Evolutionary conservation across 2,329 filamentous ascomycete species (phyloP), one percentile per base, ranked within the genome.

Genomic region (Thielaviopsis euricoi): DNA sequence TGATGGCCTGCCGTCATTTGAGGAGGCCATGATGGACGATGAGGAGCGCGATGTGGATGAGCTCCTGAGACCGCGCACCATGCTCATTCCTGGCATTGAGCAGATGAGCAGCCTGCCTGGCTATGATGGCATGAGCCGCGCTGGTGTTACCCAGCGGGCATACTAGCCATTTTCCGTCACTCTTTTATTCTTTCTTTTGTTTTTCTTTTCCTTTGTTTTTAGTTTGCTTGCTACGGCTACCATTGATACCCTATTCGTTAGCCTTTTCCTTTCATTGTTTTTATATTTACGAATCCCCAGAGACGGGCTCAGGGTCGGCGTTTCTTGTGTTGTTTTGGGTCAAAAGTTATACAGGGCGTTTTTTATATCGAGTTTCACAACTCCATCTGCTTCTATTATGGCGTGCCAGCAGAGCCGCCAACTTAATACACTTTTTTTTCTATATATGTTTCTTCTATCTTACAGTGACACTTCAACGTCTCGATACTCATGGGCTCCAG

Each of bases 1-100:
- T 2, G 57, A 58, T 26, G 57, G 57, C 15, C 43, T 58, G 19
- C 57, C 57, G n/a, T 58, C 57, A 17, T 58, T 58, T 55, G 57
- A 58, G 19, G 21, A 19, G n/a, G 40, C 13, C 6, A 58, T 58
- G 43, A 22, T 50, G 25, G 50, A 53, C 22, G 52, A 29, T 19
- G 40, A 48, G 29, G 37, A 52, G 17, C 29, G 21, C 12, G 21
- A 22, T 17, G 46, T 25, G 40, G 53, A 55, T 26, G 25, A 43
- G 37, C 17, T 43, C 15, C 37, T 43, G 17, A 43, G 10, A n/a
- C 17, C 37, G 37, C 37, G 37, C 15, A 43, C 37, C 13, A 43
- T 43, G 37, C 13, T 43, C 13, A 15, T 43, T 2, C 10, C 37
- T 2, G 15, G 17, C 37, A 15, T 43, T 2, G 15, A 43, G 13